These are phyloP conservation scores for Diaporthe aspalathi DNA, from an alignment of 2,329 filamentous ascomycete genomes.

Conservation along the genomic window DNA sequence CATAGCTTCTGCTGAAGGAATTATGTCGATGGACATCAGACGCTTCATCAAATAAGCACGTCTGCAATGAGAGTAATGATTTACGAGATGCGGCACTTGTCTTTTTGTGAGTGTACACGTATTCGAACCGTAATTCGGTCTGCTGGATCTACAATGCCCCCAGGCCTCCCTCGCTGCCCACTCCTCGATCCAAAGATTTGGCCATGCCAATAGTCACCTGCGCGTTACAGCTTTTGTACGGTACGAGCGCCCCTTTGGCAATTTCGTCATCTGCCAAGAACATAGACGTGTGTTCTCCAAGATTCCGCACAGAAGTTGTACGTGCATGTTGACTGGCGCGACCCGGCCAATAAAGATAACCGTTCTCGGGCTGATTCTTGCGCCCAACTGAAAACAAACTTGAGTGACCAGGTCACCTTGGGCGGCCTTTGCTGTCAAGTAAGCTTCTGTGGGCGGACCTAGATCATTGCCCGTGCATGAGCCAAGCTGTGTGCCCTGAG, in stretches of 20 bases:
- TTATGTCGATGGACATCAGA: not conserved
- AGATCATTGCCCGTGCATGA: slow-evolving; percentile 6
- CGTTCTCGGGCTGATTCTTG: not conserved
- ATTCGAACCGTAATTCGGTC: not conserved
- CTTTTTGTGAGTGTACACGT: not conserved
- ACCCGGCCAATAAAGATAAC: too few species aligned
- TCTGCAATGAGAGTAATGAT: not conserved
- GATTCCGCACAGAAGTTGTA: not conserved
- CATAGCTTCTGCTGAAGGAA: not conserved
- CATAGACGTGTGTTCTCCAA: not conserved
- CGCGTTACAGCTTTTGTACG: not conserved
- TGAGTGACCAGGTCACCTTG: not conserved
- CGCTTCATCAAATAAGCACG: not conserved
- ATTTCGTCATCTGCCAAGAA: not conserved
- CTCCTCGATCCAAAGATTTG: not conserved
- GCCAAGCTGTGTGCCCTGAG: not conserved
- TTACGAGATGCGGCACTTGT: not conserved
- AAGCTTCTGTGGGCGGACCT: not conserved
- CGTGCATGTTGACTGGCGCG: not conserved
- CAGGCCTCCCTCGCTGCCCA: not conserved
- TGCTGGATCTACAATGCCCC: rapidly evolving
- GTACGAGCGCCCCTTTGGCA: too few species aligned
- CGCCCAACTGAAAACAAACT: not conserved
- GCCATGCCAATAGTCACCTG: not conserved
- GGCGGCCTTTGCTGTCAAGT: not conserved